phyloP scores from a whole-genome alignment of 2,329 filamentous ascomycete genomes.

The Penicillium italicum region DNA sequence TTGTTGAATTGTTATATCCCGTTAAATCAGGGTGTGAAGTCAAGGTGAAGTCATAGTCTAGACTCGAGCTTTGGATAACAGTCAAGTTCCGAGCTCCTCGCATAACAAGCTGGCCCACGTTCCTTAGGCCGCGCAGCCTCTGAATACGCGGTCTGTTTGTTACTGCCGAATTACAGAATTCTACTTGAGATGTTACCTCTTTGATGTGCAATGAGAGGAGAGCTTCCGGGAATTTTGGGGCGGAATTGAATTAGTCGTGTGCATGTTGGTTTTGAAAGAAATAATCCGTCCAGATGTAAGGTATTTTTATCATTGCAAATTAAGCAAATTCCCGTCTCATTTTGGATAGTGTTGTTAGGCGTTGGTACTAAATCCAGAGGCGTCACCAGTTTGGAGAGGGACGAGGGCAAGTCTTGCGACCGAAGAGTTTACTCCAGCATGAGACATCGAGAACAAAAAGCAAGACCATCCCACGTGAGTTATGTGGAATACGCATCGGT shows the following conservation, averaged over 20 bases:
- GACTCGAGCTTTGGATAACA: too few relatives aligned
- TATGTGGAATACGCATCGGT: too few relatives aligned
- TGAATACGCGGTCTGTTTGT: too few relatives aligned
- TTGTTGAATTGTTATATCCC: neutral
- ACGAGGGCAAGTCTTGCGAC: neutral
- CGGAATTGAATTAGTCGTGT: neutral
- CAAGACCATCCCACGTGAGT: too few relatives aligned
- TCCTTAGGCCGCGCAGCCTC: too few relatives aligned
- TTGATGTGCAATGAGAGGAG: neutral
- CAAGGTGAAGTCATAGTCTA: neutral
- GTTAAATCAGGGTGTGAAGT: too few relatives aligned
- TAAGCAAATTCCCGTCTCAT: neutral
- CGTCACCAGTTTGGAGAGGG: too few relatives aligned
- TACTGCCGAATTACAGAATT: neutral
- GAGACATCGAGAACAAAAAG: too few relatives aligned
- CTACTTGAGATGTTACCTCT: neutral
- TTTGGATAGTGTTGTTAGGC: neutral
- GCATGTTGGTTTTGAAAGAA: too few relatives aligned
- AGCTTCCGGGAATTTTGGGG: neutral
- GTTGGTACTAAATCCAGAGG: too few relatives aligned
- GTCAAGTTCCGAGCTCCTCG: neutral
- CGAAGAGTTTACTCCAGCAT: neutral
- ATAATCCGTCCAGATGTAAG: fast-evolving
- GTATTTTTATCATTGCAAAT: too few relatives aligned
- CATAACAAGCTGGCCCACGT: neutral